A percentile compares a stretch with the other conserved stretches of the same genome.
These are phyloP conservation scores for Calycina herbarum DNA, from an alignment of 2,329 filamentous ascomycete species.

Conservation along the genomic window DNA sequence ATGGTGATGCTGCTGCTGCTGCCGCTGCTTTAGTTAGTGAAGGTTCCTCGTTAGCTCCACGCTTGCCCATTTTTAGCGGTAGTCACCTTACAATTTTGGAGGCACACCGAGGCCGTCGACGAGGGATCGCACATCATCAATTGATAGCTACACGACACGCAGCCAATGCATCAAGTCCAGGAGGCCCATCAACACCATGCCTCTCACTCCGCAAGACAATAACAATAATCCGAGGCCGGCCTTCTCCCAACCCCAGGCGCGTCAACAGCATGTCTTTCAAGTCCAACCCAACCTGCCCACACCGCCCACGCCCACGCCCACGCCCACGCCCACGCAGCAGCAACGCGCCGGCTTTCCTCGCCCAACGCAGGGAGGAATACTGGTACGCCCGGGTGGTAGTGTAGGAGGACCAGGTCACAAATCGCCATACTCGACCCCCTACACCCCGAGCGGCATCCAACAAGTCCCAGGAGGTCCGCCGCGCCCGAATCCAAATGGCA, in stretches of 20 bases:
- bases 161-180: not conserved
- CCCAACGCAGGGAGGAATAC: conserved; percentile 22
- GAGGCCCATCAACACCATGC: conserved; percentile 23
- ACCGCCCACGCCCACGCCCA: conserved; percentile 31
- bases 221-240: conserved; percentile 23
- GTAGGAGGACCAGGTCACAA: conserved; percentile 32
- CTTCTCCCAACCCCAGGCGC: conserved; percentile 26
- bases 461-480: conserved; percentile 23
- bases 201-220: conserved; percentile 34
- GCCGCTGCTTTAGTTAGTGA: too few species aligned
- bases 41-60: too few species aligned
- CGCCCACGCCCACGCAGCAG: conserved; percentile 29
- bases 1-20: too few species aligned
- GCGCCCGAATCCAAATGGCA: conserved; percentile 22
- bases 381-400: conserved; percentile 26
- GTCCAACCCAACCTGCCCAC: conserved; percentile 28
- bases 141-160: not conserved
- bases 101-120: too few species aligned
- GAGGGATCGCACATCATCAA: too few species aligned
- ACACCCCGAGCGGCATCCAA: conserved; percentile 31
- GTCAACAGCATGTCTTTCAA: conserved; percentile 29
- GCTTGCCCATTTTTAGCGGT: too few species aligned
- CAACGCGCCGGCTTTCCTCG: conserved; percentile 25
- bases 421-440: conserved; percentile 35
- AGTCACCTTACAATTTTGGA: too few species aligned